Conservation (phyloP, 495 filamentous ascomycete species). For the Terfezia claveryi region DNA sequence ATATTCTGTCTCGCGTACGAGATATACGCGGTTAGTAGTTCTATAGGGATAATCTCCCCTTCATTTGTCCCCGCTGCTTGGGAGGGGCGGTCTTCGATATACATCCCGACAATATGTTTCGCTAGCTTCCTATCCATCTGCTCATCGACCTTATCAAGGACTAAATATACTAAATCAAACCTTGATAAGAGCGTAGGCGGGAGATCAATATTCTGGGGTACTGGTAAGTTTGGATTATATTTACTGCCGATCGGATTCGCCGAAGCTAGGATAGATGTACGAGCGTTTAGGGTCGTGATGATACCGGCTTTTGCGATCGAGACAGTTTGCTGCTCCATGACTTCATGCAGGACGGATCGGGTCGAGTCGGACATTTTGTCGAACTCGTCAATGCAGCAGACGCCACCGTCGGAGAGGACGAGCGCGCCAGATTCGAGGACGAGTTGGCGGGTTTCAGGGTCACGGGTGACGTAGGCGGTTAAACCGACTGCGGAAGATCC, state of each 20-base stretch:
- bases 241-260: slow-evolving; percentile 95
- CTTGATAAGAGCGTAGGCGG: slow-evolving; percentile 84
- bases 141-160: slow-evolving; percentile 83
- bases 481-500: slow-evolving; percentile 93
- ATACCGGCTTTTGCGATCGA: slow-evolving; percentile 98
- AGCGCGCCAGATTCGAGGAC: slow-evolving; percentile 93
- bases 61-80: slow-evolving; percentile 36
- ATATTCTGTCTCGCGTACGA: slow-evolving; percentile 80
- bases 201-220: slow-evolving; percentile 94
- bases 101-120: slow-evolving; percentile 88
- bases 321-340: slow-evolving; percentile 99
- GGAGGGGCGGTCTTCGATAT: slow-evolving; percentile 78
- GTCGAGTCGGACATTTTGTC: slow-evolving; percentile 98
- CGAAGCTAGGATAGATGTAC: slow-evolving; percentile 82
- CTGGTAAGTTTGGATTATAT: slow-evolving; percentile 86
- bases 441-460: slow-evolving; percentile 81
- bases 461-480: slow-evolving; percentile 92
- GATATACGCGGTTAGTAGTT: slow-evolving; percentile 91
- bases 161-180: slow-evolving; percentile 92
- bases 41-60: slow-evolving; percentile 36
- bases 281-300: slow-evolving; percentile 90
- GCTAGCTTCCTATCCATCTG: slow-evolving; percentile 68
- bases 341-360: slow-evolving; percentile 89
- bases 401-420: slow-evolving; percentile 84
- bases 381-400: slow-evolving; percentile 98